Evolutionary conservation across 257 asterid species (phyloP), one percentile per base, ranked within the genome.

Genomic region (Capsicum baccatum): DNA sequence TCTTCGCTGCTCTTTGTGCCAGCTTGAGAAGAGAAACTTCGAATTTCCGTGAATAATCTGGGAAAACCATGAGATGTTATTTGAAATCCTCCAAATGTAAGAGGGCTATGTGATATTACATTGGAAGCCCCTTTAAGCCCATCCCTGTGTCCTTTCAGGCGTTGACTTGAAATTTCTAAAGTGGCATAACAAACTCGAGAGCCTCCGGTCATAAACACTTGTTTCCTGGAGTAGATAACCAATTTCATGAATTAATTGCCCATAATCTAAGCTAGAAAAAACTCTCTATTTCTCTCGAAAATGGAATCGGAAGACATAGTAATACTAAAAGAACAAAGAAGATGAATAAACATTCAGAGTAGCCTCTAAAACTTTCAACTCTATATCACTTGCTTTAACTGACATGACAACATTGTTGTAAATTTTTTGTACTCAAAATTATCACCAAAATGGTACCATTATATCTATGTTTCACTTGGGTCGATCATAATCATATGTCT

Each of bases 1-100:
- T 87, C 94, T 64, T 89, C 94, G 39, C 90, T 87, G 88, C 87
- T 90, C 90, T 88, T 85, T 69, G 92, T 87, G 80, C 89, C 91
- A 54, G 90, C 92, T 76, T 87, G 91, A 8, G 97, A 90, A 76
- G 92, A 90, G 87, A 93, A 88, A 26, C 89, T 82, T 80, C 60
- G 83, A 33, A 64, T 85, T 81, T 86, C 88, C 56, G 19, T n/a
- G 81, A 35, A 84, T 64, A 85, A 79, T 59, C 81, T 87, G 44
- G 87, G 83, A 74, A 81, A 84, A 83, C 86, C 86, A 52, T 59
- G 73, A 55, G 89, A 37, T 15, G 87, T 76, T 86, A 79, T 85
- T 85, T 80, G 89, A 68, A 84, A 89, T 88, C 87, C 87, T 73
- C 87, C 74, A 11, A 83, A 83, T 84, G 80, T 78, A 50, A 68